Conservation (phyloP, 1,284 basidiomycete species). For the Afroboletus lepidellus region DNA sequence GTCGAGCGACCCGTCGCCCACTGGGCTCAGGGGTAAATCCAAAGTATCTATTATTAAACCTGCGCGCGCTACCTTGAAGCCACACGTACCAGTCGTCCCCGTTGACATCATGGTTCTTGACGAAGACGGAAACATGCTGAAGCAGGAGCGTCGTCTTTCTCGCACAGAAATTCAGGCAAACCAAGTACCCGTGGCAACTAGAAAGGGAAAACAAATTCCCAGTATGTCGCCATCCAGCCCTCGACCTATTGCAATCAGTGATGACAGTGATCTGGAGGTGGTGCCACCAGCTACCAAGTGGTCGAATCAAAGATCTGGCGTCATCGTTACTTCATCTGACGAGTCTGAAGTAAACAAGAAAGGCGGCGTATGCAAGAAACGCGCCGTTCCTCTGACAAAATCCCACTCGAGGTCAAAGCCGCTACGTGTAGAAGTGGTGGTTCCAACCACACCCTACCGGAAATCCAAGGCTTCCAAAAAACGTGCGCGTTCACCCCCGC, state of each 20-base stretch:
- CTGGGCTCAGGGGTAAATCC: constrained; percentile 26
- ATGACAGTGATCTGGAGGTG: constrained; percentile 29
- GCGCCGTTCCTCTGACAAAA: constrained; percentile 13
- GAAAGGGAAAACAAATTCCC: constrained; percentile 7
- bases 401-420: constrained; percentile 18
- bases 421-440: constrained; percentile 36
- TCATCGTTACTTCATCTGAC: constrained; percentile 40
- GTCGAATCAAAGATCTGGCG: constrained; percentile 21
- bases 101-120: constrained; percentile 69
- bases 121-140: constrained; percentile 51
- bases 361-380: neutral
- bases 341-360: constrained; percentile 39
- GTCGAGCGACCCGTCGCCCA: constrained; percentile 3
- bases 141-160: constrained; percentile 53
- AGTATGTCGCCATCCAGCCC: constrained; percentile 3
- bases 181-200: constrained; percentile 11
- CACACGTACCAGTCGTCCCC: constrained; percentile 49
- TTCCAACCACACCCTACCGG: constrained; percentile 32
- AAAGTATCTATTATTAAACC: constrained; percentile 29
- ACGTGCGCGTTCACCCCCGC: constrained; percentile 1
- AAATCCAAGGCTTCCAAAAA: constrained; percentile 9
- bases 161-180: constrained; percentile 36
- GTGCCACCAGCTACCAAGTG: constrained; percentile 12
- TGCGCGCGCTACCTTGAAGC: constrained; percentile 36
- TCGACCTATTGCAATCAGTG: constrained; percentile 25